Percentiles rank a stretch among this genome's conserved stretches.
These are phyloP conservation scores for Heracleum sosnowskyi DNA, from an alignment of 129 eudicot species.

Conservation along the genomic window DNA sequence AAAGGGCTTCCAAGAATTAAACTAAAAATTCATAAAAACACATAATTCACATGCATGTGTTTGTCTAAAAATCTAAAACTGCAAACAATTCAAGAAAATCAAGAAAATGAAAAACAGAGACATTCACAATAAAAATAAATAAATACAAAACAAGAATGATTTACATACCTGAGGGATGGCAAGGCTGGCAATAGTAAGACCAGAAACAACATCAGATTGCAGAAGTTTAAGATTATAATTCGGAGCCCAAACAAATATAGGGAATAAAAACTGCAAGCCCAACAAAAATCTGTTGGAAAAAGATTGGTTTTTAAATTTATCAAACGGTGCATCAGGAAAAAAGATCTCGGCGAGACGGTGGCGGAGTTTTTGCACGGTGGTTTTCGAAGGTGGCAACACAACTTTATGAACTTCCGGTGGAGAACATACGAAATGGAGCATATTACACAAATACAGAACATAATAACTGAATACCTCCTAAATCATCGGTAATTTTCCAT, in stretches of 20 bases:
- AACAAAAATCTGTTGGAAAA: slow-evolving; percentile 35
- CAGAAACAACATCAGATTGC: slow-evolving; percentile 78
- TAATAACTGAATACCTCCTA: no score
- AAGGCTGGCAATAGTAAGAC: slow-evolving; percentile 96
- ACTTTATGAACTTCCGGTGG: slow-evolving; percentile 49
- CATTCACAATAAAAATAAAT: neutral
- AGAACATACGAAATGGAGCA: no score
- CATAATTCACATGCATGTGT: neutral
- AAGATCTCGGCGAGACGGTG: slow-evolving; percentile 63
- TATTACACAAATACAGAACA: no score
- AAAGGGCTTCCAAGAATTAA: neutral
- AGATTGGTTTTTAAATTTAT: slow-evolving; percentile 68
- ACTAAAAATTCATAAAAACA: no score
- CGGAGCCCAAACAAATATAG: slow-evolving; percentile 87
- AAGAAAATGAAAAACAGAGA: neutral
- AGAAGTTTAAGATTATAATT: slow-evolving; percentile 52
- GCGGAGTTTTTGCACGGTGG: slow-evolving; percentile 51
- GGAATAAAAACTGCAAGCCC: slow-evolving; percentile 76
- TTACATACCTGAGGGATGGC: slow-evolving; percentile 86
- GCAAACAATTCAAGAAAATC: neutral
- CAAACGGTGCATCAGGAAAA: slow-evolving; percentile 91
- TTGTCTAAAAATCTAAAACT: neutral
- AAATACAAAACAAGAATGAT: neutral
- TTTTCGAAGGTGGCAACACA: slow-evolving; percentile 53
- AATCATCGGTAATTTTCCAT: no score